Evolutionary conservation across 768 basidiomycete genomes (phyloP), one percentile per base, ranked within the genome.

Genomic region (Zangia roseola): DNA sequence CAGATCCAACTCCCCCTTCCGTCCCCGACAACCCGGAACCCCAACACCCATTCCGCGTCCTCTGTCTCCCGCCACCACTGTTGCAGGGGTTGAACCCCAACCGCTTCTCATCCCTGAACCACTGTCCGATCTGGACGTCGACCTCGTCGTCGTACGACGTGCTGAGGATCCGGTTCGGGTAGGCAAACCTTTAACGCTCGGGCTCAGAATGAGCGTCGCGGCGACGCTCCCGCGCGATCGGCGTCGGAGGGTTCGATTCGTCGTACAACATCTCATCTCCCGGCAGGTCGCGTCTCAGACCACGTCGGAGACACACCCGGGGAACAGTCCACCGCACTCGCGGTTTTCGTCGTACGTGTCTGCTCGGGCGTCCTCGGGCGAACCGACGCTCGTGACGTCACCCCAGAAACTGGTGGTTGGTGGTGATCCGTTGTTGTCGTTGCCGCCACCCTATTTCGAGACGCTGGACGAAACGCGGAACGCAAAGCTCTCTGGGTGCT

Each of bases 261-360:
- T 76, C 16, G 74, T 90, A 7, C 90, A 92, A 57, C 86, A 87
- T 56, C 67, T 88, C 13, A 74, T 77, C 37, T 74, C 76, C 17
- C 71, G 72, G 14, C 72, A 64, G 10, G 52, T 55, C 19, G 44
- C 56, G 10, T 37, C 58, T 43, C 55, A 44, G 33, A 42, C 5
- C 19, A 24, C 24, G 23, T 24, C 51, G 14, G 64, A 59, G 19
- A 43, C 47, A 14, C 37, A 36, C 0, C n/a, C 19, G 5, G 20
- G 46, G 19, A 34, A 37, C 28, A 45, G 41, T 34, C 38, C 51
- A 19, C 21, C 52, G 8, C 50, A 30, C 2, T 43, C 47, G 17
- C 59, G 49, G 2, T 30, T 49, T 36, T 45, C 52, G 17, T 47
- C 58, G 6, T 33, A 52, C 8, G 42, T 16, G 20, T 52, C 60